phyloP scores from a whole-genome alignment of 2,329 filamentous ascomycete species.

The Phialophora expanda region DNA sequence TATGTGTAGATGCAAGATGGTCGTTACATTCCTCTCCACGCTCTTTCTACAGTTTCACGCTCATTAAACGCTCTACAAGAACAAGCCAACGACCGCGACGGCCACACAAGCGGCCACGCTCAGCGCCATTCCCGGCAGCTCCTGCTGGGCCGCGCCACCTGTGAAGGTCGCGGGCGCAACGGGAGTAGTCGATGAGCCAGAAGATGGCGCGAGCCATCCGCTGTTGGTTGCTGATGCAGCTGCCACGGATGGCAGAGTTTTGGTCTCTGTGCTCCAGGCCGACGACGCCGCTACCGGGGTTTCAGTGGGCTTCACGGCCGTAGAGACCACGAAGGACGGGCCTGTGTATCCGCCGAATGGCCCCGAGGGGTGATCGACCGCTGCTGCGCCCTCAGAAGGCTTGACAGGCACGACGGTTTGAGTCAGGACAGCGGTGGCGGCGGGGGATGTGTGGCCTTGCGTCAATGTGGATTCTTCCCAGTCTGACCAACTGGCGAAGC shows the following conservation, averaged over 20 bases:
- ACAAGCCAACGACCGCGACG: constrained; percentile 32
- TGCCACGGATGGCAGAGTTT: constrained; percentile 3
- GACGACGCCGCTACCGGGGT: constrained; percentile 9
- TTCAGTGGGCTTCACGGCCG: constrained; percentile 9
- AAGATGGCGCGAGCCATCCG: constrained; percentile 16
- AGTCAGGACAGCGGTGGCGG: constrained; percentile 28
- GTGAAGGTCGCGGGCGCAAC: constrained; percentile 32
- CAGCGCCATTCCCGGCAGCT: constrained; percentile 30
- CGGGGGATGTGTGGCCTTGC: constrained; percentile 34
- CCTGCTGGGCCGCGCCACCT: constrained; percentile 29
- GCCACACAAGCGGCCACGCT: constrained; percentile 34
- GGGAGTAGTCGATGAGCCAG: constrained; percentile 7
- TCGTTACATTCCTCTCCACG: neutral
- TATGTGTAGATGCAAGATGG: constrained; percentile 10
- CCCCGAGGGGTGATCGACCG: constrained; percentile 1
- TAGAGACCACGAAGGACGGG: constrained; percentile 8
- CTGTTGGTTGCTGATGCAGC: constrained; percentile 18
- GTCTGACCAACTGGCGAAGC: constrained; percentile 12
- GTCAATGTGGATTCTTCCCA: constrained; percentile 2
- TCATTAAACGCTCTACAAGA: constrained; percentile 29
- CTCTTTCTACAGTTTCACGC: neutral
- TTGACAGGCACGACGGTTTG: constrained; percentile 27
- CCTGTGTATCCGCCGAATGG: constrained; percentile 4
- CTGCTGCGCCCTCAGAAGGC: constrained; percentile 10
- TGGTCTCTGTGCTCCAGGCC: neutral